A percentile compares a stretch with the other conserved stretches of the same genome.
Conservation (phyloP, 805 yeast genomes). For the Debaryomyces hansenii region DNA sequence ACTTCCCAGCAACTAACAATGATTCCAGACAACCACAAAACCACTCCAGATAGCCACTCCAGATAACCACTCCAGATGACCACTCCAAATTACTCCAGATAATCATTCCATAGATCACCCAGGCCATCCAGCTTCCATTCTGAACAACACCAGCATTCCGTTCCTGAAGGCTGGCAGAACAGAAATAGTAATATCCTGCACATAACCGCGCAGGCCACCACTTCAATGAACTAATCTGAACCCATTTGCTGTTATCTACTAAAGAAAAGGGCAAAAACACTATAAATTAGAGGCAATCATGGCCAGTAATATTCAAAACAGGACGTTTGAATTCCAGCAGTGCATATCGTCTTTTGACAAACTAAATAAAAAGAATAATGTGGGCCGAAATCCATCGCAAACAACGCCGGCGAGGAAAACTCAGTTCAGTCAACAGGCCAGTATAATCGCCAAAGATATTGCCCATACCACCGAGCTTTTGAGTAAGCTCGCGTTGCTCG, state of each 20-base stretch:
- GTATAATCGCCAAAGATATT: conserved; percentile 83
- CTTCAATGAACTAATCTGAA: neutral
- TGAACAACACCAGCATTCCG: too few relatives aligned
- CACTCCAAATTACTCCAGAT: too few relatives aligned
- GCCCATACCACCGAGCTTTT: conserved; percentile 80
- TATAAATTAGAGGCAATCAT: neutral
- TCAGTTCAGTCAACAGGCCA: conserved; percentile 61
- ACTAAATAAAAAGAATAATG: conserved; percentile 46
- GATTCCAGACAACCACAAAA: too few relatives aligned
- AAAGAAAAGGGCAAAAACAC: neutral
- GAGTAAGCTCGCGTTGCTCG: conserved; percentile 77
- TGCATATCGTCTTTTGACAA: conserved; percentile 78
- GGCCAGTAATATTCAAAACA: conserved; percentile 55
- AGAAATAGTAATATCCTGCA: too few relatives aligned
- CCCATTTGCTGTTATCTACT: neutral
- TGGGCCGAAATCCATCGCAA: conserved; percentile 20
- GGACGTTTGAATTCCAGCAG: conserved; percentile 91
- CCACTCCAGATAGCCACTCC: too few relatives aligned
- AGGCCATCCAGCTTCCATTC: too few relatives aligned
- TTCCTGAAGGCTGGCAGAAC: too few relatives aligned
- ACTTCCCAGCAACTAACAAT: too few relatives aligned
- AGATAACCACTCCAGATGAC: too few relatives aligned
- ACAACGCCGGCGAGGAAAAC: conserved; percentile 28
- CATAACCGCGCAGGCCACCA: too few relatives aligned
- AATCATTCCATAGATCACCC: too few relatives aligned